Conservation (phyloP, 202 grass and related monocot species). For the Brachypodium distachyon region DNA sequence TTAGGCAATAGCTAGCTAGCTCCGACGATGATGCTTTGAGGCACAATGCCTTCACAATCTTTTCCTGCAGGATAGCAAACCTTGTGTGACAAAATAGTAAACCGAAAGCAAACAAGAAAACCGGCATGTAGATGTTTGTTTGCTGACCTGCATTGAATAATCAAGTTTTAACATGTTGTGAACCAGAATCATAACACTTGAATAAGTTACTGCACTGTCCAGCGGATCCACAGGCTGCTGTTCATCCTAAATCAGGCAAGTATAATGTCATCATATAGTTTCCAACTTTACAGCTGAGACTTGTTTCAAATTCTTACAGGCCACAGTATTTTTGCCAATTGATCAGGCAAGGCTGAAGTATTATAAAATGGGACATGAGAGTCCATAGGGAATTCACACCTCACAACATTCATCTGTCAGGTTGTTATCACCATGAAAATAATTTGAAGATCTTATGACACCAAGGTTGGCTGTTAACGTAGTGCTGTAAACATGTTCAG, state of each 20-base stretch:
- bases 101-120: neutral
- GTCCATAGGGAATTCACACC: neutral
- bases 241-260: slow-evolving; percentile 35
- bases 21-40: slow-evolving; percentile 37
- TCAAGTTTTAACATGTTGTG: slow-evolving; percentile 57
- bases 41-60: slow-evolving; percentile 30
- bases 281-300: neutral
- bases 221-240: slow-evolving; percentile 5
- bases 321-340: neutral
- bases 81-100: neutral
- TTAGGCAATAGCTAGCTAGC: slow-evolving; percentile 48
- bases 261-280: neutral
- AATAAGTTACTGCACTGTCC: neutral
- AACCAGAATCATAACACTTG: slow-evolving; percentile 31
- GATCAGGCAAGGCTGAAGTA: neutral
- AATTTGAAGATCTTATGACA: neutral
- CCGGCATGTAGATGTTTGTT: neutral
- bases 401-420: neutral
- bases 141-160: slow-evolving; percentile 59
- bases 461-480: slow-evolving; percentile 10
- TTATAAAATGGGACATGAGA: neutral
- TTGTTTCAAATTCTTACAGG: neutral
- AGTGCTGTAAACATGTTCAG: slow-evolving; percentile 17
- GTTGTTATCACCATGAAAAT: neutral
- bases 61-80: slow-evolving; percentile 30